phyloP scores from a whole-genome alignment of 371 early-diverging fungal genomes.

The Parasitella parasitica region DNA sequence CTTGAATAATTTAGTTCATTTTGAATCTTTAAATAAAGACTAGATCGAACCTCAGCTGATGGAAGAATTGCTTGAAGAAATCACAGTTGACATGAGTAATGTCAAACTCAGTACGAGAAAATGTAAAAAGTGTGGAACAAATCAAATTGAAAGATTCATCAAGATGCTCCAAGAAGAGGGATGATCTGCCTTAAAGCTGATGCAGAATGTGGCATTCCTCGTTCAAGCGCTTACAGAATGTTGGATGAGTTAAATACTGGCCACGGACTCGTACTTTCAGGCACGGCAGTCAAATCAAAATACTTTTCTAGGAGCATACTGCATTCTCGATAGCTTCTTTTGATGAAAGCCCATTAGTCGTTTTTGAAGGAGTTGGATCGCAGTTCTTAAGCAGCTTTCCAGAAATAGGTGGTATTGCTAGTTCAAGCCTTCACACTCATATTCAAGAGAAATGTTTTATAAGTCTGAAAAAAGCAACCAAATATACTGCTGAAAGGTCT shows the following conservation, averaged over 20 bases:
- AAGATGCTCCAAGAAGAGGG: constrained; percentile 8
- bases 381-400: not conserved
- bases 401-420: not conserved
- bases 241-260: constrained; percentile 8
- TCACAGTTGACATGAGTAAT: constrained; percentile 9
- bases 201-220: constrained; percentile 5
- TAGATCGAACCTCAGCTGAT: too few species aligned
- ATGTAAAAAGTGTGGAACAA: constrained; percentile 2
- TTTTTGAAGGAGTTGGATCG: constrained; percentile 1
- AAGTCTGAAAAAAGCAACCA: constrained; percentile 1
- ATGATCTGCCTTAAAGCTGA: constrained; percentile 7
- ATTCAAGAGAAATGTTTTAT: constrained; percentile 4
- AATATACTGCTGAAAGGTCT: constrained; percentile 1
- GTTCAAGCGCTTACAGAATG: not conserved
- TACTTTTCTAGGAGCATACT: constrained; percentile 1
- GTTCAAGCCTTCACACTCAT: constrained; percentile 8
- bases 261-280: not conserved
- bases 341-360: not conserved
- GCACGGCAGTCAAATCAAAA: constrained; percentile 1
- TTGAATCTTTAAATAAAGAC: too few species aligned
- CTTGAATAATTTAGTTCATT: constrained; percentile 7
- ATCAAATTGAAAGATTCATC: constrained; percentile 5
- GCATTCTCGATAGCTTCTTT: constrained; percentile 1
- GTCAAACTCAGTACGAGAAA: constrained; percentile 2
- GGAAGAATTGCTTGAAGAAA: too few species aligned